These are phyloP conservation scores for Takakia lepidozioides DNA, from an alignment of 225 moss, liverwort and hornwort species.

Conservation along the genomic window DNA sequence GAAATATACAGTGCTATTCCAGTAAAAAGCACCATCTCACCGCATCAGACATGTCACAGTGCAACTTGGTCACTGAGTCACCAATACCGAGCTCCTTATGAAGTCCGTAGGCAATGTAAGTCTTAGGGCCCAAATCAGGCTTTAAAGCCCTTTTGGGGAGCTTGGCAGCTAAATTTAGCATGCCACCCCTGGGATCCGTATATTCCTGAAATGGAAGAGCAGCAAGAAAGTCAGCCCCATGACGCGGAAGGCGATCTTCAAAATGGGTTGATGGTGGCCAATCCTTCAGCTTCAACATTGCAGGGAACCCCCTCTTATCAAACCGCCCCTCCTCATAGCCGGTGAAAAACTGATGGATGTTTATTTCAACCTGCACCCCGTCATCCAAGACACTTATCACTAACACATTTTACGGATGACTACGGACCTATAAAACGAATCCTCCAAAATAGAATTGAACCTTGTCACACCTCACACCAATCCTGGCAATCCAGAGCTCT, in stretches of 20 bases:
- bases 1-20: too few species aligned
- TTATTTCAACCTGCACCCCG: constrained; percentile 30
- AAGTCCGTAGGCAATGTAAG: constrained; percentile 66
- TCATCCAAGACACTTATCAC: neutral
- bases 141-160: constrained; percentile 44
- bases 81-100: constrained; percentile 55
- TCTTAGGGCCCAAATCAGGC: constrained; percentile 72
- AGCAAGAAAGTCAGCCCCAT: constrained; percentile 53
- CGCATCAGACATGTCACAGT: constrained; percentile 80
- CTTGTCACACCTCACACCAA: constrained; percentile 33
- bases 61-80: constrained; percentile 65
- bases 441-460: neutral
- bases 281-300: constrained; percentile 57
- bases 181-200: constrained; percentile 46
- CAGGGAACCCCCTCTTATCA: constrained; percentile 30
- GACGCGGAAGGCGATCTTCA: constrained; percentile 60
- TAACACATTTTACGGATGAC: neutral
- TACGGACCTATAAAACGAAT: too few species aligned
- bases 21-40: constrained; percentile 26
- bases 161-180: constrained; percentile 55
- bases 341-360: constrained; percentile 45
- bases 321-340: constrained; percentile 41
- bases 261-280: constrained; percentile 56
- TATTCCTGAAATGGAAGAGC: constrained; percentile 55
- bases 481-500: constrained; percentile 47